These are phyloP conservation scores for Claviceps sp. DNA, from an alignment of 2,329 filamentous ascomycete species.

Conservation along the genomic window DNA sequence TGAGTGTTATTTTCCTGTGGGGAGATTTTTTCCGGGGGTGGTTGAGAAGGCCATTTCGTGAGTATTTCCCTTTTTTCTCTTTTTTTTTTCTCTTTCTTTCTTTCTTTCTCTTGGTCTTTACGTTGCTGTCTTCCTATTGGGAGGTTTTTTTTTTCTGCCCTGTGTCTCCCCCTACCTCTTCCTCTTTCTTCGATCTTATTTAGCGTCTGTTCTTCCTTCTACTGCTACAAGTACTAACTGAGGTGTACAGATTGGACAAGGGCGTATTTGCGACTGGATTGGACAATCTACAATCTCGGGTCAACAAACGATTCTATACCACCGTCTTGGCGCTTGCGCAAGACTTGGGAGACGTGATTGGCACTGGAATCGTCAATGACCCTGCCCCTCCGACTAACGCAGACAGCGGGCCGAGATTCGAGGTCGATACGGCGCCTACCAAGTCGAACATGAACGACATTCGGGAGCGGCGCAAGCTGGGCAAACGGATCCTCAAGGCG, in stretches of 20 bases:
- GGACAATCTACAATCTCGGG: constrained; percentile 32
- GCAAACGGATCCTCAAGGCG: constrained; percentile 76
- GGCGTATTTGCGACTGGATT: constrained; percentile 43
- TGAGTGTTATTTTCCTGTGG: constrained; percentile 81
- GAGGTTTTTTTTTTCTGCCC: background rate
- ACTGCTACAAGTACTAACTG: too few relatives aligned
- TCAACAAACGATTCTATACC: constrained; percentile 45
- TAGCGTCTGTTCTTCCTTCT: too few relatives aligned
- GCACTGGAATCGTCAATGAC: constrained; percentile 31
- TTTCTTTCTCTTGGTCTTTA: background rate
- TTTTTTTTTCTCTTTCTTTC: background rate
- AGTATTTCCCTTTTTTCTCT: constrained; percentile 29
- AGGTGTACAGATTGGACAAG: constrained; percentile 44
- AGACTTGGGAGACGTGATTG: constrained; percentile 42
- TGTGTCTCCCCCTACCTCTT: too few relatives aligned
- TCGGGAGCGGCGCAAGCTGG: constrained; percentile 70
- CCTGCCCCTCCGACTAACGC: background rate
- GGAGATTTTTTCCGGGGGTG: constrained; percentile 61
- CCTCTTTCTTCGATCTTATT: too few relatives aligned
- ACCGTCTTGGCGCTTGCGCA: constrained; percentile 43
- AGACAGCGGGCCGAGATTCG: constrained; percentile 13
- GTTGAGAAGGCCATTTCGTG: constrained; percentile 71
- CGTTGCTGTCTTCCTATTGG: background rate
- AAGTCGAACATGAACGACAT: constrained; percentile 51
- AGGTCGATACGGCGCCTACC: constrained; percentile 32